phyloP scores from a whole-genome alignment of 1,284 basidiomycete genomes.

The Gymnopus androsaceus region DNA sequence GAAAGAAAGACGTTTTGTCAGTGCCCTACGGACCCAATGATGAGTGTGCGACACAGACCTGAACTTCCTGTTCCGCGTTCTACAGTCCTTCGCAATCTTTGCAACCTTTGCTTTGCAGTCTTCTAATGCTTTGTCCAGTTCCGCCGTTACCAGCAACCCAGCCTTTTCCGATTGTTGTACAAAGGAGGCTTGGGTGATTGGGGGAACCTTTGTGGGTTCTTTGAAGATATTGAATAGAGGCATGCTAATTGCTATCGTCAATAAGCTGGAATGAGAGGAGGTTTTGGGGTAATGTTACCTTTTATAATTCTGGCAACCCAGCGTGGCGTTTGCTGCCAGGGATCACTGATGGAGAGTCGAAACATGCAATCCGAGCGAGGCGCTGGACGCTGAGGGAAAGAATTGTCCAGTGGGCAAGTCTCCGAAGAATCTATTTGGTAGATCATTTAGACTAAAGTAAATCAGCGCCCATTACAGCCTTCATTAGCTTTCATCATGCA shows the following conservation, averaged over 20 bases:
- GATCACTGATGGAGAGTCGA: too few species aligned
- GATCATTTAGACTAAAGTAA: too few species aligned
- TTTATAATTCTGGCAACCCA: too few species aligned
- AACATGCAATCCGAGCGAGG: too few species aligned
- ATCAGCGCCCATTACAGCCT: too few species aligned
- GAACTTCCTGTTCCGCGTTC: conserved; percentile 27
- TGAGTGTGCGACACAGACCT: conserved; percentile 16
- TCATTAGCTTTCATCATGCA: too few species aligned
- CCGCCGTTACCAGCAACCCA: conserved; percentile 31
- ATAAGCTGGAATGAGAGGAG: not conserved
- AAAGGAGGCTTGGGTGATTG: conserved; percentile 10
- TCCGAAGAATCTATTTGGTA: too few species aligned
- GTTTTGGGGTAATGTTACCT: too few species aligned
- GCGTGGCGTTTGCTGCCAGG: too few species aligned
- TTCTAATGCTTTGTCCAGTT: conserved; percentile 28
- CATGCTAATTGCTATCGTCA: not conserved
- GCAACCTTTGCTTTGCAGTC: conserved; percentile 28
- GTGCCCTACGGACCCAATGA: not conserved
- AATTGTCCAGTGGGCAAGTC: too few species aligned
- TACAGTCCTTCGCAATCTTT: conserved; percentile 30
- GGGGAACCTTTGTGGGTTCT: not conserved
- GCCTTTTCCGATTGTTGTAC: conserved; percentile 17
- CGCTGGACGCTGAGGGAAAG: too few species aligned
- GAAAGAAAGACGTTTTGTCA: not conserved
- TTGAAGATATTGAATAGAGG: conserved; percentile 16